Conservation (phyloP, 2,329 filamentous ascomycete genomes). For the Thielaviopsis populi region DNA sequence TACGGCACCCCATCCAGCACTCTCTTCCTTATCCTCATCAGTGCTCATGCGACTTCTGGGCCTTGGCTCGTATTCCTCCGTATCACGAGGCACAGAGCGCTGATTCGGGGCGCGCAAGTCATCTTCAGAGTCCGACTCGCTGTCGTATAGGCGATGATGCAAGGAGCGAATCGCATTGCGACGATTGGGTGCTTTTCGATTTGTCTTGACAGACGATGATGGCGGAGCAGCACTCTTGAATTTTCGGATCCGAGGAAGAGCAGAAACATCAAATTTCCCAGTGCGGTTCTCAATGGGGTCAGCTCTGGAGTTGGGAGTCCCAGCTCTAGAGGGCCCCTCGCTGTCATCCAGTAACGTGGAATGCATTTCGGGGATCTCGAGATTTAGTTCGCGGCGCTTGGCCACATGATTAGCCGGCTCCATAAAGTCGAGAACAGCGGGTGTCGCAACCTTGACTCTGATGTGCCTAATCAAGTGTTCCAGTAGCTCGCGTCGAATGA, state of each 20-base stretch:
- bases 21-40: slow-evolving; percentile 43
- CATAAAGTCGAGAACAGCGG: slow-evolving; percentile 64
- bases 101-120: slow-evolving; percentile 43
- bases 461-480: slow-evolving; percentile 83
- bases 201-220: slow-evolving; percentile 27
- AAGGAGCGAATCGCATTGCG: slow-evolving; percentile 59
- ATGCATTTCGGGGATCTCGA: slow-evolving; percentile 36
- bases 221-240: slow-evolving; percentile 32
- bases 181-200: slow-evolving; percentile 40
- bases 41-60: slow-evolving; percentile 60
- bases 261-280: slow-evolving; percentile 38
- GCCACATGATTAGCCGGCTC: slow-evolving; percentile 65
- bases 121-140: slow-evolving; percentile 71
- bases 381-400: slow-evolving; percentile 67
- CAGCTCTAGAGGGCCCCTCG: slow-evolving; percentile 45
- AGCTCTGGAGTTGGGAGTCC: slow-evolving; percentile 49
- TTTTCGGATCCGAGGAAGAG: slow-evolving; percentile 64
- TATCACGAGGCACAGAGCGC: slow-evolving; percentile 51
- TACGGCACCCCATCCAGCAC: slow-evolving; percentile 31
- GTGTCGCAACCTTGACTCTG: slow-evolving; percentile 71
- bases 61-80: slow-evolving; percentile 72
- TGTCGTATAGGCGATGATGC: slow-evolving; percentile 44
- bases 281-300: slow-evolving; percentile 48
- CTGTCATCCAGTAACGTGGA: slow-evolving; percentile 22
- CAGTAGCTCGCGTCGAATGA: slow-evolving; percentile 63